Base-by-base conservation (phyloP, 768 basidiomycete species). In the Hemileccinum rubropunctum region DNA sequence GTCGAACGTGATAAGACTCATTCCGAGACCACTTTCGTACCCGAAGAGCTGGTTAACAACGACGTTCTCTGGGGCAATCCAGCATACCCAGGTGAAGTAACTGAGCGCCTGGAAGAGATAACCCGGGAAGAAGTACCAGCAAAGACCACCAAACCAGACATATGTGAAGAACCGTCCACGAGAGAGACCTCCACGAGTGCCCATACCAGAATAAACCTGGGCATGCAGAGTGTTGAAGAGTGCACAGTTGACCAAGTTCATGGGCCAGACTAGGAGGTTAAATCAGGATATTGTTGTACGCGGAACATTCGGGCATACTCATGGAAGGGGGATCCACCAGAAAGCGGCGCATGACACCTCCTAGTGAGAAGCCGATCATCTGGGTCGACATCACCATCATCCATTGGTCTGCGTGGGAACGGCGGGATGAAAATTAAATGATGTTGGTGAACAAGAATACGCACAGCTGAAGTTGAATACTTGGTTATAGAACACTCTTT, bases 1-100 rank as follows among this genome's bases (percentile, higher is more conserved):
- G 57, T 92, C 90, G 59, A 92, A 88, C 37, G 87, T 88, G 55
- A 89, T 66, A 50, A 89, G 64, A 56, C 83, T 83, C 84, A 90
- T 88, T 36, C 84, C 82, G 56, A 84, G 68, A 26, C 75, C 73
- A 44, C 59, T 63, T 40, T 61, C 53, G 57, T 81, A 83, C 17
- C 89, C 88, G 54, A 91, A 91, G 66, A 91, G 73, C 60, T 87
- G 82, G 65, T 89, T 91, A 61, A 92, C 76, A 45, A 65, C 72
- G 48, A 84, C 53, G 58, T 88, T 88, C 18, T 84, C 64, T 1
- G 89, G 90, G 8, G 68, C 83, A 49, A 91, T 88, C 89, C 80
- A 82, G 62, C 75, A 76, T 10, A 79, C 72, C 76, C 77, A 79
- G 26, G 72, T 77, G 71, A 83, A 84, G 70, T 77, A 80, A 55